Evolutionary conservation across 768 basidiomycete genomes (phyloP).

Genomic region (Panellus pusillus): DNA sequence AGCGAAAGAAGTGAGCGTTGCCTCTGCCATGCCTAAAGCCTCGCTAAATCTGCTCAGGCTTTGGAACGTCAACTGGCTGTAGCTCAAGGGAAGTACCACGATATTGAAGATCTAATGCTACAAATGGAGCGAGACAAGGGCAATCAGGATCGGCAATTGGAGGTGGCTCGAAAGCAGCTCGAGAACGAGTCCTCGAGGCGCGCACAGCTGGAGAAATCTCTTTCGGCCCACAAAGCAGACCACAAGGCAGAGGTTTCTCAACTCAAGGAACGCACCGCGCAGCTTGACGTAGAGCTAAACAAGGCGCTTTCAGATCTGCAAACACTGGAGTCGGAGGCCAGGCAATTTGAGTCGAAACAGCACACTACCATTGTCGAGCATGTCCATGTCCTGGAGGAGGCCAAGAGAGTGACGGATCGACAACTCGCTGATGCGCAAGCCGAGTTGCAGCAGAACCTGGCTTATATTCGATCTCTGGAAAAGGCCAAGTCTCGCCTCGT

Average conservation of each 20-base stretch:
- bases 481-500: slow-evolving; percentile 73
- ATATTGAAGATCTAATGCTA: slow-evolving; percentile 86
- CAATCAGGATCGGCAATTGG: slow-evolving; percentile 69
- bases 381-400: slow-evolving; percentile 93
- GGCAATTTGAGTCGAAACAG: slow-evolving; percentile 80
- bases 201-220: slow-evolving; percentile 68
- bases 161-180: slow-evolving; percentile 68
- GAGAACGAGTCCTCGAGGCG: slow-evolving; percentile 73
- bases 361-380: slow-evolving; percentile 99
- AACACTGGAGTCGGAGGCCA: slow-evolving; percentile 81
- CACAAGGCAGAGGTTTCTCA: slow-evolving; percentile 72
- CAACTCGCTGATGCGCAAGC: slow-evolving; percentile 80
- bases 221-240: slow-evolving; percentile 67
- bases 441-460: slow-evolving; percentile 72
- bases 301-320: slow-evolving; percentile 81
- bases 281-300: slow-evolving; percentile 78
- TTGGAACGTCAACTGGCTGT: slow-evolving; percentile 75
- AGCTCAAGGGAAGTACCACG: slow-evolving; percentile 74
- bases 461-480: slow-evolving; percentile 84
- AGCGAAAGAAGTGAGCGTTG: slow-evolving; percentile 65
- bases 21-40: background rate
- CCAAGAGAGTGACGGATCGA: slow-evolving; percentile 90
- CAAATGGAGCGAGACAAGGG: slow-evolving; percentile 83
- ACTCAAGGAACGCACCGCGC: slow-evolving; percentile 66
- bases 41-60: slow-evolving; percentile 41